Base-by-base conservation (phyloP, 208 protist genomes). In the Endotrypanum monterogeii region DNA sequence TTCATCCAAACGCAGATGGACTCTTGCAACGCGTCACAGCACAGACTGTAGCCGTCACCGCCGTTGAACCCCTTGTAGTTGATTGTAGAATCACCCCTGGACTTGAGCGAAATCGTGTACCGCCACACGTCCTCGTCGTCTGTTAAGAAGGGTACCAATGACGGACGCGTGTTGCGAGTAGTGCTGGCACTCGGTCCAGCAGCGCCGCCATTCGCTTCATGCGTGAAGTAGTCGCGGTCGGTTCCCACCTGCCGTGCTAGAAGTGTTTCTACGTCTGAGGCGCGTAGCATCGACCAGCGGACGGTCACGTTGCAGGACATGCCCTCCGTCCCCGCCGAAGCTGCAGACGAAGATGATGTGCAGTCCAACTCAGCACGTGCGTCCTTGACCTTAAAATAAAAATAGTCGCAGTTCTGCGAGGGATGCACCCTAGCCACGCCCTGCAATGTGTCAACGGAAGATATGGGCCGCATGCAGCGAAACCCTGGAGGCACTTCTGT, bases 51-150 rank as follows among this genome's bases (percentile, higher is more conserved):
- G 37, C 92, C 92, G 48, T 87, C 80, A 8, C 86, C 78, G 70
- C 87, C 78, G 73, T 86, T 20, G 51, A 70, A 93, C 12, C 93
- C 93, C 73, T 95, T 94, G 83, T 97, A 95, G 57, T 93, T 74
- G 25, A 92, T 79, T 9, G 69, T 58, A 61, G 71, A 70, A 55
- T 84, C 68, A 30, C 72, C 79, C 41, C 82, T 67, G 32, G 86
- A 77, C 12, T 72, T 76, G 14, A 91, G 77, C 11, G 71, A 39
- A 35, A 92, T 32, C 1, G 78, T 30, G 80, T 81, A 94, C 46
- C 91, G 85, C 82, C 88, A 94, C 0, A 76, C 56, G 37, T 93
- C 91, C 32, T 68, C 77, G 32, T 66, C 68, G 25, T 85, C 80
- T 39, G 73, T 77, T 6, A 80, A 0, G 52, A 80, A 74, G 4